Evolutionary conservation across 2,329 filamentous ascomycete species (phyloP).

Genomic region (Plenodomus biglobosus): DNA sequence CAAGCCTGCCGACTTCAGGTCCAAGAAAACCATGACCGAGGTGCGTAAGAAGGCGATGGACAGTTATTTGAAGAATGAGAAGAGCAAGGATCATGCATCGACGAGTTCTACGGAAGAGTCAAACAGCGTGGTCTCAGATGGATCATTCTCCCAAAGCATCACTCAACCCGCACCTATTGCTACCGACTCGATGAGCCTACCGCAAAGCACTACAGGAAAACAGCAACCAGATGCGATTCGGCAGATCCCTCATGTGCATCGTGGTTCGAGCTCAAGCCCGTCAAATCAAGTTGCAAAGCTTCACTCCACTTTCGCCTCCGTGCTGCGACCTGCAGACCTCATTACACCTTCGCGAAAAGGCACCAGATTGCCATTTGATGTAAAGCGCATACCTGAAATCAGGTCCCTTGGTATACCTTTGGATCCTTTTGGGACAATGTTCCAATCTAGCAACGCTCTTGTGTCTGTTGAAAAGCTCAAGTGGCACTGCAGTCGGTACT

Average conservation of each 20-base stretch:
- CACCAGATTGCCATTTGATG: conserved; percentile 25
- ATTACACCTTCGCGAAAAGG: conserved; percentile 18
- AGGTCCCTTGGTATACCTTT: conserved; percentile 34
- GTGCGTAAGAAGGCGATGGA: conserved; percentile 44
- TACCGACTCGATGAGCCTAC: neutral
- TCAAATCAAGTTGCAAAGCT: conserved; percentile 9
- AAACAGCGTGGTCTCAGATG: conserved; percentile 20
- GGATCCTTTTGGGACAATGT: conserved; percentile 43
- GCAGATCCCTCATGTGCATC: neutral
- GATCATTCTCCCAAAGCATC: no score
- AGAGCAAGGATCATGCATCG: conserved; percentile 14
- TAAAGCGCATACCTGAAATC: conserved; percentile 15
- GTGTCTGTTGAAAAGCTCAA: conserved; percentile 41
- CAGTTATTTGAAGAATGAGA: conserved; percentile 29
- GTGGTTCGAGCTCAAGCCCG: neutral
- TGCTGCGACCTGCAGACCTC: conserved; percentile 25
- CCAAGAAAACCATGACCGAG: conserved; percentile 34
- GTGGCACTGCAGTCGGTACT: conserved; percentile 37
- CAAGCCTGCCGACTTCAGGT: conserved; percentile 36
- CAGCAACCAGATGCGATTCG: no score
- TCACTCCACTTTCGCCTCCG: conserved; percentile 10
- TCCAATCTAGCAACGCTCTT: conserved; percentile 28
- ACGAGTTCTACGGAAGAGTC: conserved; percentile 1
- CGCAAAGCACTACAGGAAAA: no score
- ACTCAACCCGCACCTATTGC: neutral